These are phyloP conservation scores for Lactarius hengduanensis DNA, from an alignment of 768 basidiomycete species.

Conservation along the genomic window DNA sequence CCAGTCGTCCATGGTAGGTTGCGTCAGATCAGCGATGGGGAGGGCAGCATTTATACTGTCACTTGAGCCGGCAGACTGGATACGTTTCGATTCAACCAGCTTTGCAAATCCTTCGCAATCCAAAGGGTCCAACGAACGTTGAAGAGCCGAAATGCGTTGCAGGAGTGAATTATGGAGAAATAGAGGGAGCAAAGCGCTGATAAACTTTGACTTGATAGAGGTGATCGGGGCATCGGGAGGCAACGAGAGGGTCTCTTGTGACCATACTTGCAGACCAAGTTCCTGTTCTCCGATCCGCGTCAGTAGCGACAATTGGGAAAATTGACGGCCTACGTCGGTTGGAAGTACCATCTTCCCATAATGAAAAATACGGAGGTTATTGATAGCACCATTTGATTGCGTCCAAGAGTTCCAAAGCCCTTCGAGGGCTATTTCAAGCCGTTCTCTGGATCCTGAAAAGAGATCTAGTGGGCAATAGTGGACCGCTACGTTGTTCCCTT, in stretches of 20 bases:
- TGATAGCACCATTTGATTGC: conserved; percentile 58
- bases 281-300: conserved; percentile 17
- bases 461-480: conserved; percentile 90
- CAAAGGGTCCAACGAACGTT: conserved; percentile 21
- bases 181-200: conserved; percentile 46
- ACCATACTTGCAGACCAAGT: conserved; percentile 16
- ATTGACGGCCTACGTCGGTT: conserved; percentile 47
- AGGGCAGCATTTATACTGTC: not conserved
- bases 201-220: conserved; percentile 49
- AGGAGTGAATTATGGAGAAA: conserved; percentile 43
- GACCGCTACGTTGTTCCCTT: conserved; percentile 40
- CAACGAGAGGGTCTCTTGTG: conserved; percentile 14
- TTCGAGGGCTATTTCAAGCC: conserved; percentile 63
- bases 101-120: conserved; percentile 26
- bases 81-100: conserved; percentile 1
- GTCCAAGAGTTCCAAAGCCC: conserved; percentile 75
- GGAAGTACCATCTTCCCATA: conserved; percentile 60
- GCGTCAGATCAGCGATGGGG: conserved; percentile 28
- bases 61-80: not conserved
- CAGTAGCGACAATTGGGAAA: not conserved
- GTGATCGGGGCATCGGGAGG: conserved; percentile 4
- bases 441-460: conserved; percentile 65
- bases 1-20: conserved; percentile 69
- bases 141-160: conserved; percentile 16
- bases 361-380: conserved; percentile 83